Percentiles rank a stretch among this genome's conserved stretches.
These are phyloP conservation scores for Ampelocalamus luodianensis DNA, from an alignment of 176 grass and related monocot species.

Conservation along the genomic window DNA sequence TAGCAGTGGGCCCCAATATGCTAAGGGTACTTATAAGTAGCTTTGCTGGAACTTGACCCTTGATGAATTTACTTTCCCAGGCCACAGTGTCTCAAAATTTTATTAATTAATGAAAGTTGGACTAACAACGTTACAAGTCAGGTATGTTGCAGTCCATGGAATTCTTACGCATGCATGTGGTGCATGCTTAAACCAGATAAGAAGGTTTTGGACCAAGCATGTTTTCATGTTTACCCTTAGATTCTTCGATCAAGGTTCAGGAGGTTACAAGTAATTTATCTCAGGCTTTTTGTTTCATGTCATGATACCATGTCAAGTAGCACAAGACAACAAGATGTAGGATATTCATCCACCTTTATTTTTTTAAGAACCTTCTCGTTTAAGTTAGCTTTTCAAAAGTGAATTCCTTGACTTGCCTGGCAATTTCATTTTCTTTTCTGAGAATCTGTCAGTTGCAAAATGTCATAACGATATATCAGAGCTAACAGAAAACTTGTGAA, in stretches of 20 bases:
- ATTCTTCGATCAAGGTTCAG: slow-evolving; percentile 11
- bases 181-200: slow-evolving; percentile 12
- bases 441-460: slow-evolving; percentile 2
- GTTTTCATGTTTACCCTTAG: slow-evolving; percentile 20
- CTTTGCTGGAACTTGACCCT: slow-evolving; percentile 29
- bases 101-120: slow-evolving; percentile 12
- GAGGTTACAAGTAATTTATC: slow-evolving; percentile 10
- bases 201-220: not conserved
- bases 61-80: slow-evolving; percentile 9
- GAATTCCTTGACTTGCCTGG: not conserved
- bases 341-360: slow-evolving; percentile 8
- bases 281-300: not conserved
- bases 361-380: not conserved
- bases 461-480: not conserved
- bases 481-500: not conserved
- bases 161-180: not conserved
- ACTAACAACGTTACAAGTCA: not conserved
- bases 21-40: not conserved
- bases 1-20: not conserved
- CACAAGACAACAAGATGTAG: slow-evolving; percentile 1
- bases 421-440: slow-evolving; percentile 18
- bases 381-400: slow-evolving; percentile 7
- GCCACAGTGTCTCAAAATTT: not conserved
- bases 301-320: slow-evolving; percentile 23
- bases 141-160: not conserved